These are phyloP conservation scores for Bryum argenteum DNA, from an alignment of 225 moss, liverwort and hornwort species.

Conservation along the genomic window DNA sequence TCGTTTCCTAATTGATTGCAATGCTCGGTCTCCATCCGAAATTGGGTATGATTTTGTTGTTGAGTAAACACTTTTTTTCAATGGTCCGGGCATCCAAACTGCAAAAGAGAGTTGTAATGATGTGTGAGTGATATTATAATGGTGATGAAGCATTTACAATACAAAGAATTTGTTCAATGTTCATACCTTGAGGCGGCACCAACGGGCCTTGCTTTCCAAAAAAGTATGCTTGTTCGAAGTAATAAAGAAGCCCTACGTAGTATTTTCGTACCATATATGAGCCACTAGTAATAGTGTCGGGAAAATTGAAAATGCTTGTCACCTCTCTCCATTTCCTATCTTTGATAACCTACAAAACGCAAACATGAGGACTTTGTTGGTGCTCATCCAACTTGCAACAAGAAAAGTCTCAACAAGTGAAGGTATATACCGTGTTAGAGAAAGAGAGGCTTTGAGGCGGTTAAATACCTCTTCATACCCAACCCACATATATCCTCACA, in stretches of 20 bases:
- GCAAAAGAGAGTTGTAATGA: background rate
- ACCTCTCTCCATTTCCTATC: conserved; percentile 92
- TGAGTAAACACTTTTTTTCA: conserved; percentile 38
- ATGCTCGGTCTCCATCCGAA: conserved; percentile 41
- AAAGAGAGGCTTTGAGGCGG: too few relatives aligned
- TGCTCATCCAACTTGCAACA: background rate
- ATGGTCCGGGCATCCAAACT: conserved; percentile 58
- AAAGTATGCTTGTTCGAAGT: conserved; percentile 85
- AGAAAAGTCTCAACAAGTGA: too few relatives aligned
- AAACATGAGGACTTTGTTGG: background rate
- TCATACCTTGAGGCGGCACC: conserved; percentile 67
- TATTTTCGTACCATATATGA: conserved; percentile 86
- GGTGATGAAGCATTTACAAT: background rate
- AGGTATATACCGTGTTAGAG: too few relatives aligned
- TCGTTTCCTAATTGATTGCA: conserved; percentile 42
- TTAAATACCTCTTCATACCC: too few relatives aligned
- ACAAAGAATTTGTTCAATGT: background rate
- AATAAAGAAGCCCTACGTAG: conserved; percentile 75
- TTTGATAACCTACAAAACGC: conserved; percentile 65
- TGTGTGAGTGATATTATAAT: too few relatives aligned
- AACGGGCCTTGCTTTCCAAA: conserved; percentile 69
- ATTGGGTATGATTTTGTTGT: conserved; percentile 35
- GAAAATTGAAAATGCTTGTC: conserved; percentile 67
- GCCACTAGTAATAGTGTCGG: conserved; percentile 73
- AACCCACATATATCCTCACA: too few relatives aligned